These are phyloP conservation scores for Pelagophyceae sp. DNA, from an alignment of 352 stramenopile species.

Conservation along the genomic window DNA sequence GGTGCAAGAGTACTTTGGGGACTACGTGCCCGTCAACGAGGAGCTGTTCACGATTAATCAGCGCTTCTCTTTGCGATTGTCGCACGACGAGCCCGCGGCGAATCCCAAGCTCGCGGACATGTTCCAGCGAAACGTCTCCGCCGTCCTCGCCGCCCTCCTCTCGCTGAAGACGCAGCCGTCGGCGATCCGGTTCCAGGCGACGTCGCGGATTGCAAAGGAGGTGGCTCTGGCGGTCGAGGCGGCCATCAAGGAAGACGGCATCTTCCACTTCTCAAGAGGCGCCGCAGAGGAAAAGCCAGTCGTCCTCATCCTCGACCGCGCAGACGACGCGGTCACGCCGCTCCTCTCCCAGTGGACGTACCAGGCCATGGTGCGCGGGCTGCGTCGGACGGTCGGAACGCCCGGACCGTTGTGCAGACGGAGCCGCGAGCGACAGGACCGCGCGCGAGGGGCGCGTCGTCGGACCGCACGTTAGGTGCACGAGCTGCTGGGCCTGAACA, in stretches of 20 bases:
- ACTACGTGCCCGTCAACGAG: constrained; percentile 95
- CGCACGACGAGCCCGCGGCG: constrained; percentile 37
- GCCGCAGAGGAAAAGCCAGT: constrained; percentile 41
- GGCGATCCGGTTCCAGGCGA: constrained; percentile 83
- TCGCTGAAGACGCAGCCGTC: constrained; percentile 86
- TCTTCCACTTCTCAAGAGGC: constrained; percentile 91
- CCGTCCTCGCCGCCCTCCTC: constrained; percentile 83
- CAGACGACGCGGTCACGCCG: constrained; percentile 96
- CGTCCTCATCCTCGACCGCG: constrained; percentile 92
- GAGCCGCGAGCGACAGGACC: no score
- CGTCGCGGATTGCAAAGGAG: constrained; percentile 78
- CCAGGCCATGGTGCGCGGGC: constrained; percentile 99
- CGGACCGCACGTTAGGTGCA: no score
- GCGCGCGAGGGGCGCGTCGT: no score
- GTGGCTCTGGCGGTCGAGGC: constrained; percentile 83
- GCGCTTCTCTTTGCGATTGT: constrained; percentile 54
- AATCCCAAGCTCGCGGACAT: constrained; percentile 47
- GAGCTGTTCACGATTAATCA: constrained; percentile 94
- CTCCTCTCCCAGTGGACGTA: constrained; percentile 95
- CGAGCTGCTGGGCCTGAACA: constrained; percentile 91
- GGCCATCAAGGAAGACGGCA: constrained; percentile 83
- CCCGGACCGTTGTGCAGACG: no score
- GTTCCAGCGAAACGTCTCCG: constrained; percentile 84
- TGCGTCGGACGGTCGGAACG: no score
- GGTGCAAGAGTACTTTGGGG: constrained; percentile 98